Evolutionary conservation across 1,284 basidiomycete genomes (phyloP).

Genomic region (Irpex sp.): DNA sequence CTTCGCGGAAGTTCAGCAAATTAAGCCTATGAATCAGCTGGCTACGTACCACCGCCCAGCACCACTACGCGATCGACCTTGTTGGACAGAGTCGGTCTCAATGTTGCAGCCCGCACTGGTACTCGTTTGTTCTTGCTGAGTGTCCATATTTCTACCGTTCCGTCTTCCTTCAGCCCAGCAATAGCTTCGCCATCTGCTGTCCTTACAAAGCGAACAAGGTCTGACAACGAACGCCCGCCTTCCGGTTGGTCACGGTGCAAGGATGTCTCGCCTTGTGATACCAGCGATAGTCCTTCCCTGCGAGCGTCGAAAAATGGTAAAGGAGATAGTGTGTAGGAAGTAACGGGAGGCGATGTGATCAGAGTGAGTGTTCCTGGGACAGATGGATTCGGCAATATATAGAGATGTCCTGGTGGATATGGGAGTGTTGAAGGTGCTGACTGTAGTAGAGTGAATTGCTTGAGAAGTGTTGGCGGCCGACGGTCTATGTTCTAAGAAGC

Average conservation of each 20-base stretch:
- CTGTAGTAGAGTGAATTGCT: constrained; percentile 67
- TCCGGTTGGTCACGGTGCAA: constrained; percentile 9
- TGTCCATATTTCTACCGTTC: constrained; percentile 60
- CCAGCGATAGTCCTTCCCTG: constrained; percentile 40
- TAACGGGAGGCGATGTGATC: constrained; percentile 54
- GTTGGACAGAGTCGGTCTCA: constrained; percentile 7
- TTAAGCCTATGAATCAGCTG: neutral
- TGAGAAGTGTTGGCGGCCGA: constrained; percentile 82
- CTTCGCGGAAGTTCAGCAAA: constrained; percentile 11
- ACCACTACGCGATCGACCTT: constrained; percentile 60
- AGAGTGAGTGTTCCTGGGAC: constrained; percentile 42
- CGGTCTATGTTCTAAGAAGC: constrained; percentile 71
- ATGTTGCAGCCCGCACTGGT: neutral
- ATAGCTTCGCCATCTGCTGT: constrained; percentile 73
- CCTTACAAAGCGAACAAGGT: constrained; percentile 56
- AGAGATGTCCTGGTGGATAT: constrained; percentile 43
- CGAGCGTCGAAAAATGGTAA: constrained; percentile 57
- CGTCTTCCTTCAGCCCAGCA: constrained; percentile 48
- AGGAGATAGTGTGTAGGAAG: constrained; percentile 50
- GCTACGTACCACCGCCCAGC: constrained; percentile 48
- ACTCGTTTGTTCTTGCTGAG: constrained; percentile 23
- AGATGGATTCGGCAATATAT: constrained; percentile 45
- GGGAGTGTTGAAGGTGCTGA: constrained; percentile 45
- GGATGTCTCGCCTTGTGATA: neutral
- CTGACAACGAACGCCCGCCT: constrained; percentile 24